These are phyloP conservation scores for Colletotrichum spaethianum DNA, from an alignment of 2,329 filamentous ascomycete species.

Conservation along the genomic window DNA sequence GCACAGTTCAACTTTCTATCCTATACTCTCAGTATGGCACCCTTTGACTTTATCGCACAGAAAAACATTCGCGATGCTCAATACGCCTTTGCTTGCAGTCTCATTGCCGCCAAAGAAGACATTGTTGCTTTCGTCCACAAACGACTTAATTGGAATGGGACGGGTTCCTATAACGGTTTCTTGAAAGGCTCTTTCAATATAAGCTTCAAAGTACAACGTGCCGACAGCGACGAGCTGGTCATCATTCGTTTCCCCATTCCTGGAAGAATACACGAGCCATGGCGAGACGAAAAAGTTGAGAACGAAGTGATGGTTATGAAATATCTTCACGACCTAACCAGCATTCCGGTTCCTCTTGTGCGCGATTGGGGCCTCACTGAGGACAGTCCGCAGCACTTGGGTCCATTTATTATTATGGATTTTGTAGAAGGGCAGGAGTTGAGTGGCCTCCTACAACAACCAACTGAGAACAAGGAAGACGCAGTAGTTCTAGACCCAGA, in stretches of 20 bases:
- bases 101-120: neutral
- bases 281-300: conserved; percentile 50
- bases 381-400: conserved; percentile 49
- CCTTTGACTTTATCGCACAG: neutral
- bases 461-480: conserved; percentile 45
- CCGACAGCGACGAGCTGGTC: conserved; percentile 42
- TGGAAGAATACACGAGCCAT: conserved; percentile 42
- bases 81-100: neutral
- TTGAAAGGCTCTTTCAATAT: conserved; percentile 50
- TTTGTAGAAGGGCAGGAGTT: conserved; percentile 47
- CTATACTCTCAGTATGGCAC: neutral
- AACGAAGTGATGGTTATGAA: conserved; percentile 49
- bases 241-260: conserved; percentile 48
- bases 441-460: conserved; percentile 45
- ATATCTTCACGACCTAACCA: conserved; percentile 48
- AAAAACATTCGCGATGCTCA: neutral
- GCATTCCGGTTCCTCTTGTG: conserved; percentile 49
- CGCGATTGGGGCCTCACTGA: conserved; percentile 47
- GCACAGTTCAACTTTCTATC: neutral
- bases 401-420: conserved; percentile 53
- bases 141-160: conserved; percentile 38
- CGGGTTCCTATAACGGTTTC: conserved; percentile 44
- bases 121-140: conserved; percentile 43
- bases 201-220: conserved; percentile 44
- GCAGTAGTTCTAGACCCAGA: conserved; percentile 40